A percentile compares a stretch with the other conserved stretches of the same genome.
Conservation (phyloP, 106 monocot genomes). For the Dactylorhiza incarnata region DNA sequence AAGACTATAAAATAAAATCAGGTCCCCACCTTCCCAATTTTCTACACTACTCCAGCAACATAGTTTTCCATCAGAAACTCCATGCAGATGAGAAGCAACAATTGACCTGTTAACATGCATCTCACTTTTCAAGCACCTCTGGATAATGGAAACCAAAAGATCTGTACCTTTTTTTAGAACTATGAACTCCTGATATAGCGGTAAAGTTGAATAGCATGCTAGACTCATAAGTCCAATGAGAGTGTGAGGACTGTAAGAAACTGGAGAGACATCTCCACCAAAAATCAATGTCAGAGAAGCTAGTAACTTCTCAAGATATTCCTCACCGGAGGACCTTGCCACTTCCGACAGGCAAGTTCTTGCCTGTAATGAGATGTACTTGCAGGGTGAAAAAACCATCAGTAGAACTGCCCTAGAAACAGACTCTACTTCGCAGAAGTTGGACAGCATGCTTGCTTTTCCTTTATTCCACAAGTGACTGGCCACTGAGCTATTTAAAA, state of each 20-base stretch:
- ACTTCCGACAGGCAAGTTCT: slow-evolving; percentile 28
- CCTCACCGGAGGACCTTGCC: slow-evolving; percentile 18
- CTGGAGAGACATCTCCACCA: slow-evolving; percentile 21
- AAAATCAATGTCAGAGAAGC: slow-evolving; percentile 24
- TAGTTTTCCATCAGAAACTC: slow-evolving; percentile 23
- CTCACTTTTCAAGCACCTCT: slow-evolving; percentile 40
- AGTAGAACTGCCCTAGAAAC: slow-evolving; percentile 47
- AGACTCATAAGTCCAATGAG: slow-evolving; percentile 34
- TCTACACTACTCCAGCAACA: slow-evolving; percentile 50
- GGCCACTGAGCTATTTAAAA: slow-evolving; percentile 37
- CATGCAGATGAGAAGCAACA: slow-evolving; percentile 33
- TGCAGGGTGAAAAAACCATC: slow-evolving; percentile 72
- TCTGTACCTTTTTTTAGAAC: slow-evolving; percentile 33
- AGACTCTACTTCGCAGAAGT: slow-evolving; percentile 36
- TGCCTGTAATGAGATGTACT: slow-evolving; percentile 43
- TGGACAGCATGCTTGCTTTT: slow-evolving; percentile 8
- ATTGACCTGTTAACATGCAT: slow-evolving; percentile 34
- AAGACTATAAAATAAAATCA: slow-evolving; percentile 60
- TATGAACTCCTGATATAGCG: slow-evolving; percentile 33
- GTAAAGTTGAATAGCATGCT: slow-evolving; percentile 45
- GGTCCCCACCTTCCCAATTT: slow-evolving; percentile 44
- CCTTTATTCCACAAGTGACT: slow-evolving; percentile 37
- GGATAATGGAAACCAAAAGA: slow-evolving; percentile 35
- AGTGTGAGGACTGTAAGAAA: slow-evolving; percentile 37
- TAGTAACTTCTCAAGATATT: slow-evolving; percentile 25